Evolutionary conservation across 768 basidiomycete species (phyloP), one percentile per base, ranked within the genome.

Genomic region (Rhodosporidiobolus odoratus): DNA sequence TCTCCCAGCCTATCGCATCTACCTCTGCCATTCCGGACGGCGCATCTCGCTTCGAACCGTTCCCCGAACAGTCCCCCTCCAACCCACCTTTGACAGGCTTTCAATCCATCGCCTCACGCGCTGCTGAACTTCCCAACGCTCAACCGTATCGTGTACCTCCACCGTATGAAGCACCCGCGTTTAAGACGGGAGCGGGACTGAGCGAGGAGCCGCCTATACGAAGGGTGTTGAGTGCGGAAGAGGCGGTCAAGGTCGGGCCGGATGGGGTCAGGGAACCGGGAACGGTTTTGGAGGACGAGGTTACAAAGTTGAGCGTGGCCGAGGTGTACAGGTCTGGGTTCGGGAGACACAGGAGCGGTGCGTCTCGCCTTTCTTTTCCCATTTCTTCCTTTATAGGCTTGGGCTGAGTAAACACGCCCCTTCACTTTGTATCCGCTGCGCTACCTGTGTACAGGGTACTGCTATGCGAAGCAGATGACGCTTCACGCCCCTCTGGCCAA

Each of bases 401-500:
- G 13, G 43, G 43, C 43, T 45, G 43, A 45, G 13, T 12, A 45
- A 23, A 13, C 43, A 13, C 43, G 43, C 43, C 43, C 43, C 43
- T 21, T 43, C 13, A 43, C 43, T 12, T 12, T 21, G 43, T 12
- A 43, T 21, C 13, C 13, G 21, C 13, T 43, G 43, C 43, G 13
- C 13, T 7, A 30, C 41, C 23, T 10, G 1, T 16, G 3, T 4
- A 40, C 68, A 78, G 77, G 75, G 15, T 78, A 72, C 69, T 76
- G 76, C 66, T 98, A 91, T 77, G 89, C 91, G 34, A 76, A 83
- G 0, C 85, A 88, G 73, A 98, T 98, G 95, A 88, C 89, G 80
- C 80, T 86, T 25, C 96, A 97, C 80, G 86, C 84, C 60, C 86
- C 85, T 52, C 73, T 80, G 40, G 82, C 83, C n/a, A 81, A 82